Conservation (phyloP, 495 filamentous ascomycete species). For the Evernia prunastri region DNA sequence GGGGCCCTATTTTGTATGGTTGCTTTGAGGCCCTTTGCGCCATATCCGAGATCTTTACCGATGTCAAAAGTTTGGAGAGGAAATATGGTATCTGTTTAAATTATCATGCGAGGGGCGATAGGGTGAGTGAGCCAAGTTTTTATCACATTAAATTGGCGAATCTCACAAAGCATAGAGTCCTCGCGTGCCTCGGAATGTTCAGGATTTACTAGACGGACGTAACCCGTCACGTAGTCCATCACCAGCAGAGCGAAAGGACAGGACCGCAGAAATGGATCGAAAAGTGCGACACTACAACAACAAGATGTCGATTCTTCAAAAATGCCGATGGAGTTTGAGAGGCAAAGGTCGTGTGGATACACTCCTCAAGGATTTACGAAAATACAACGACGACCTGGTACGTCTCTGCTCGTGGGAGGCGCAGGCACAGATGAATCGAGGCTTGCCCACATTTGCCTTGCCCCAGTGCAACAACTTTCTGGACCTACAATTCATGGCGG, state of each 20-base stretch:
- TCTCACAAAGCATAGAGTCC: neutral
- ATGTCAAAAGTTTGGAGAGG: neutral
- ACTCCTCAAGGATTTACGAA: neutral
- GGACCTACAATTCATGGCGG: conserved; percentile 4
- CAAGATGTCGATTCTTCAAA: conserved; percentile 8
- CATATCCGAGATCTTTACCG: conserved; percentile 1
- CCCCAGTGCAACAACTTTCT: conserved; percentile 4
- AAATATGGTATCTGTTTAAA: neutral
- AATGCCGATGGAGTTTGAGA: conserved; percentile 5
- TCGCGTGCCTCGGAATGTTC: neutral
- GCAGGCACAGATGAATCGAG: conserved; percentile 1
- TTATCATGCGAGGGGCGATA: neutral
- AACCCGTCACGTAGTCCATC: neutral
- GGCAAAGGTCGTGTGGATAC: conserved; percentile 1
- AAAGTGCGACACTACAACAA: conserved; percentile 2
- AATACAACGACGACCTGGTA: conserved; percentile 4
- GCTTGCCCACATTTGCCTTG: neutral
- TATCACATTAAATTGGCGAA: too few species aligned
- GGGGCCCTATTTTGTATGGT: neutral
- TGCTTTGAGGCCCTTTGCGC: conserved; percentile 5
- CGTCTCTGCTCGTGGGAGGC: conserved; percentile 4
- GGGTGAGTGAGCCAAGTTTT: neutral
- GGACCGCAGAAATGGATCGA: neutral
- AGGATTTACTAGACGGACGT: neutral
- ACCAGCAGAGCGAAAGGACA: neutral